Evolutionary conservation across 257 asterid species (phyloP), one percentile per base, ranked within the genome.

Genomic region (Solanum megistacrolobum): DNA sequence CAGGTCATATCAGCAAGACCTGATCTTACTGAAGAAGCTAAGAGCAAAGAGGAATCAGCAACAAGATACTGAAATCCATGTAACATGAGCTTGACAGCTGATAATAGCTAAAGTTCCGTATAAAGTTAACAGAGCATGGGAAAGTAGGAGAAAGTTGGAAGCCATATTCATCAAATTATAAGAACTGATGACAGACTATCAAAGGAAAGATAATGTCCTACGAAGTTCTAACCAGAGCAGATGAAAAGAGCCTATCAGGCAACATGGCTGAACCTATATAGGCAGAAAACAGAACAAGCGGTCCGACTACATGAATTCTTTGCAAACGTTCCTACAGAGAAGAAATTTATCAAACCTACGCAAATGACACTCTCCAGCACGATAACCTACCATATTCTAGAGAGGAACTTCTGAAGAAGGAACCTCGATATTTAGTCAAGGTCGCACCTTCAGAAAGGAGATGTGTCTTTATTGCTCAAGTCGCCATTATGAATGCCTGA

Each of bases 401-500:
- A 88, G 92, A 87, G 89, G 89, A 87, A 90, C 36, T 73, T 87
- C 86, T 79, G 48, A 81, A 46, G 58, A 87, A 89, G 41, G 88
- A 69, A 87, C 83, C 90, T 89, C 62, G 43, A 74, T 71, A 39
- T 52, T 32, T 88, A 85, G 88, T 90, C 52, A 85, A 88, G 39
- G 88, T 89, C 86, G 62, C 89, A 81, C 68, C 92, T 90, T 90
- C 89, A 88, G 41, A 85, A 29, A 87, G 75, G 86, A 39, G 88
- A 74, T 84, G 38, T 84, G 79, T 87, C 91, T 87, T 81, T 92
- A 88, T 82, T 71, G 84, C 85, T 89, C 92, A 96, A 72, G 98
- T 93, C 89, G 98, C 90, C 98, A 96, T 94, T 87, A 96, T 96
- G 91, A 96, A 96, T 86, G 98, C 98, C 93, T 92, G 98, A 89